Evolutionary conservation across 2,329 filamentous ascomycete species (phyloP), one percentile per base, ranked within the genome.

Genomic region (Trichophyton benhamiae): DNA sequence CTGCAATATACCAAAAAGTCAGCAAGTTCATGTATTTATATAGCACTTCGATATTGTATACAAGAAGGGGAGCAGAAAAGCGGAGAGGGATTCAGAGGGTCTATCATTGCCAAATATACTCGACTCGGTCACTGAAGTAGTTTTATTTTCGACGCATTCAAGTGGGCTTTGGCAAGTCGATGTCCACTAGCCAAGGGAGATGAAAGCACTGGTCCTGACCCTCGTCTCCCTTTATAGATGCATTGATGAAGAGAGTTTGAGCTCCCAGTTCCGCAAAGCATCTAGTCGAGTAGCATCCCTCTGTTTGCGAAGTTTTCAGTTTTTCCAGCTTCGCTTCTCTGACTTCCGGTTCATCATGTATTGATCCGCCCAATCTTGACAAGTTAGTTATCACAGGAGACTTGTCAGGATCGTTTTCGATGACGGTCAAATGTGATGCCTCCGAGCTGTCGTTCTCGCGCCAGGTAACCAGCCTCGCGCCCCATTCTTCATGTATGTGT

Each of bases 381-480:
- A 48, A 9, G 44, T 48, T 25, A 20, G 42, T 46, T 46, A 46
- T 46, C 0, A 75, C 42, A 1, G 60, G 48, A 0, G 78, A 80
- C 0, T 62, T 66, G 11, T 13, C 33, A 38, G 33, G 33, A 1
- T 69, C 71, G 44, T 77, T 73, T 62, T 82, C 76, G 57, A 82
- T 77, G 57, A 71, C 76, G 0, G 72, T 77, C 20, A 81, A 75
- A 66, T 82, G 76, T 0, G 76, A 77, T 2, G 77, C 75, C 13
- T 46, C 64, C 33, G 71, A 66, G n/a, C 61, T 66, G 7, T 64
- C 17, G 13, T 68, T 63, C 3, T 67, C 38, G 1, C 76, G 72
- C 84, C 83, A 87, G 0, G 72, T 71, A 0, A 83, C 77, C 2
- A 82, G 63, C 59, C 78, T 79, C 0, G 76, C 78, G 2, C 84